Evolutionary conservation across 371 early-diverging fungal genomes (phyloP), one percentile per base, ranked within the genome.

Genomic region (Rhizomucor pusillus): DNA sequence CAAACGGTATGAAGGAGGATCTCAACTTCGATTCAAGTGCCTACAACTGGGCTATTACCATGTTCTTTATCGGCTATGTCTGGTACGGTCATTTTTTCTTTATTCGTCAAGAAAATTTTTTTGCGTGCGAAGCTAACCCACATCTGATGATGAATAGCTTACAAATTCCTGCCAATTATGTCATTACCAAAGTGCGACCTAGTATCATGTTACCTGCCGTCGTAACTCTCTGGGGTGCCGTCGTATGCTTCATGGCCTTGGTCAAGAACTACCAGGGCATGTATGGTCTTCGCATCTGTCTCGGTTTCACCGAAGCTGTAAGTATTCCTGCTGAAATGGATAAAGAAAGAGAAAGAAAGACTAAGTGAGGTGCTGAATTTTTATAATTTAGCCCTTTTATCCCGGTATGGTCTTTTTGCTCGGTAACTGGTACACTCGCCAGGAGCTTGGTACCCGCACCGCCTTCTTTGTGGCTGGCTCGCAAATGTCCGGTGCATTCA

Each of bases 341-440:
- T n/a, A n/a, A n/a, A n/a, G n/a, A n/a, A n/a, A n/a, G n/a, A n/a
- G n/a, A n/a, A n/a, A n/a, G n/a, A n/a, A 11, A 29, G 29, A 29
- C 29, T 5, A 29, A 29, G n/a, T n/a, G 7, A 29, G 29, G 29
- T 43, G 29, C n/a, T 36, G 12, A 53, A 24, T 16, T 14, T 43
- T 39, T n/a, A 10, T 20, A 43, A 35, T 20, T 22, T 51, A 57
- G 24, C 89, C 87, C 2, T 81, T 90, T 50, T 86, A 87, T 37
- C 91, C 91, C 11, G 91, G 89, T 19, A 82, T 87, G 23, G 75
- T 89, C 9, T 88, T 77, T 47, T 80, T 86, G 60, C 70, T 91
- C 33, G 86, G 90, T 19, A 77, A 79, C 47, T 93, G 91, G 86
- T 93, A 92, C 56, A 80, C 80, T 18, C 77, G 83, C n/a, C 62